Conservation (phyloP, 179 eudicot genomes). For the Gypsophila paniculata region DNA sequence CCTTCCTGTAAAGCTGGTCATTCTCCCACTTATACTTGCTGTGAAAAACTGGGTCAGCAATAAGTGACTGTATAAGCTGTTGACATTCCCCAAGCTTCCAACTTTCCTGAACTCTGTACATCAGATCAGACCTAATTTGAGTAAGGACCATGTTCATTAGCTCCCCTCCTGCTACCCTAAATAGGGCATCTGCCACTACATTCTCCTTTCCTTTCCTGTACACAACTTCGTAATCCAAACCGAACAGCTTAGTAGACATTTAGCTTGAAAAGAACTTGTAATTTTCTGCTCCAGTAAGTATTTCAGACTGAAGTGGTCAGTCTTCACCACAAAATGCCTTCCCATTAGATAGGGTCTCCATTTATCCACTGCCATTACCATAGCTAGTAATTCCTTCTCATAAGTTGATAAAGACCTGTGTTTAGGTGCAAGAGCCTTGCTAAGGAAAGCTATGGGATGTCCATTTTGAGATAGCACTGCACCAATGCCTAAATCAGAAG, state of each 20-base stretch:
- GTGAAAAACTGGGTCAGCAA: not conserved
- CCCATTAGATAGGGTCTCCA: slow-evolving; percentile 5
- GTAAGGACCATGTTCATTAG: too few species aligned
- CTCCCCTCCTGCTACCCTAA: too few species aligned
- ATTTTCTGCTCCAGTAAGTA: not conserved
- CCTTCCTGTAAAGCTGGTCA: too few species aligned
- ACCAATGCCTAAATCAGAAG: not conserved
- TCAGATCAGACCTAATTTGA: too few species aligned
- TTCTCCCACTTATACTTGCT: too few species aligned
- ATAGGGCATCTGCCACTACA: too few species aligned
- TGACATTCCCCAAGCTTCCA: too few species aligned
- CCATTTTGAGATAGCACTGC: not conserved
- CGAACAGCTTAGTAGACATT: too few species aligned
- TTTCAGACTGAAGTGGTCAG: not conserved
- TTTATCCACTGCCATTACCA: slow-evolving; percentile 6
- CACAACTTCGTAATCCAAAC: too few species aligned
- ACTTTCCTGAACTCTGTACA: too few species aligned
- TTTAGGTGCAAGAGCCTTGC: not conserved
- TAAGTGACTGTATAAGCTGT: not conserved
- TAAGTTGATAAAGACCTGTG: not conserved
- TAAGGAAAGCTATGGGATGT: not conserved
- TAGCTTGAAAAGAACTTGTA: too few species aligned
- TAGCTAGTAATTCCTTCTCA: not conserved
- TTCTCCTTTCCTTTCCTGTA: too few species aligned
- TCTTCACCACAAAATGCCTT: not conserved